A percentile compares a stretch with the other conserved stretches of the same genome.
Conservation (phyloP, 2,329 filamentous ascomycete species). For the Westerdykella ornata region DNA sequence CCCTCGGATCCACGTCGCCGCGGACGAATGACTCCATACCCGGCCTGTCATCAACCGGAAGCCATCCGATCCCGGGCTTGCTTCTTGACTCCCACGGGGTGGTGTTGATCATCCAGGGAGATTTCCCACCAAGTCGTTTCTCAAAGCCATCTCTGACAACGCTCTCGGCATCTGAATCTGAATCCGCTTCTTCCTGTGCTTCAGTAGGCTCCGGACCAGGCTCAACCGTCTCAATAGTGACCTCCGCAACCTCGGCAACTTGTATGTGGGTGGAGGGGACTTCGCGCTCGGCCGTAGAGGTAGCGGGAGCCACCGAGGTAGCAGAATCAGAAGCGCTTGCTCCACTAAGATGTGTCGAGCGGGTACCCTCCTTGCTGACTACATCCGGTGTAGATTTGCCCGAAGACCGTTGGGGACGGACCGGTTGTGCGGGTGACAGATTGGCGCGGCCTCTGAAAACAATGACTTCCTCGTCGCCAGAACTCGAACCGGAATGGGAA, state of each 20-base stretch:
- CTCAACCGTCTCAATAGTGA: neutral
- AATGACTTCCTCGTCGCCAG: slow-evolving; percentile 57
- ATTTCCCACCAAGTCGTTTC: slow-evolving; percentile 21
- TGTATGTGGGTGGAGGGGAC: neutral
- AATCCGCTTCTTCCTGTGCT: slow-evolving; percentile 1
- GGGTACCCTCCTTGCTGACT: neutral
- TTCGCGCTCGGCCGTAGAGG: neutral
- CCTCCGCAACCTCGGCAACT: neutral
- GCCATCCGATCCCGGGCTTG: slow-evolving; percentile 34
- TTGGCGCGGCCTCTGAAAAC: slow-evolving; percentile 30
- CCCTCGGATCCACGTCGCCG: slow-evolving; percentile 15
- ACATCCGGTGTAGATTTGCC: neutral
- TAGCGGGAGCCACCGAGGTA: neutral
- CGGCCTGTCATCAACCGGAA: slow-evolving; percentile 18
- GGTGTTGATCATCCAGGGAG: slow-evolving; percentile 26
- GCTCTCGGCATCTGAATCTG: slow-evolving; percentile 19
- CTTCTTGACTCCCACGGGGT: slow-evolving; percentile 30
- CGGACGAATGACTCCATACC: slow-evolving; percentile 18
- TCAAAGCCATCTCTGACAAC: slow-evolving; percentile 19
- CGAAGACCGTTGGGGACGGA: neutral
- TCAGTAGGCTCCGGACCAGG: neutral
- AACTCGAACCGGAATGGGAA: slow-evolving; percentile 45
- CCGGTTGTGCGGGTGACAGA: slow-evolving; percentile 2
- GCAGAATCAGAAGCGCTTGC: neutral
- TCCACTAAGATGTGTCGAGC: neutral